Percentiles rank a stretch among this genome's conserved stretches.
Evolutionary conservation across 179 eudicot species (phyloP).

Genomic region (Silene coronaria): DNA sequence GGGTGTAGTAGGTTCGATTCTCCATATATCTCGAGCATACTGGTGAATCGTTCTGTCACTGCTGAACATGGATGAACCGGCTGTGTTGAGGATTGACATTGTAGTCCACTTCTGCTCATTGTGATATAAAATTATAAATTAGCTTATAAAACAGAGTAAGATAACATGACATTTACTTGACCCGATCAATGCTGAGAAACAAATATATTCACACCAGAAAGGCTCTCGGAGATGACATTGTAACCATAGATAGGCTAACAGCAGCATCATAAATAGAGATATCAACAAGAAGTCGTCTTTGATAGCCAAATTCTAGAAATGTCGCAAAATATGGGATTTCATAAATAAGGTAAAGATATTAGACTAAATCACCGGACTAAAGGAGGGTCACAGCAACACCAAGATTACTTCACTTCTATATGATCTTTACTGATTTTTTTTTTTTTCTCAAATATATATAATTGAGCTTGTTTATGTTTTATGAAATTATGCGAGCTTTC

Average conservation of each 20-base stretch:
- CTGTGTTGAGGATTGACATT: slow-evolving; percentile 84
- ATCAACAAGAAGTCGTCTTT: background rate
- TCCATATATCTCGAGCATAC: slow-evolving; percentile 82
- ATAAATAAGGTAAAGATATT: background rate
- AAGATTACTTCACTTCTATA: background rate
- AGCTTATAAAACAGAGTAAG: background rate
- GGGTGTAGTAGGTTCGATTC: slow-evolving; percentile 43
- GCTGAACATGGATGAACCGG: slow-evolving; percentile 83
- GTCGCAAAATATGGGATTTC: background rate
- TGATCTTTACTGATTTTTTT: background rate
- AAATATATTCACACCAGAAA: background rate
- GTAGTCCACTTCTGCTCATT: slow-evolving; percentile 73
- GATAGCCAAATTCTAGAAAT: background rate
- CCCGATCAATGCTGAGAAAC: background rate
- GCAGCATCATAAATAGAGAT: background rate
- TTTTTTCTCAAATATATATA: too few species aligned
- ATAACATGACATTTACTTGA: background rate
- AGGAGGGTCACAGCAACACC: background rate
- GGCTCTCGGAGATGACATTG: background rate
- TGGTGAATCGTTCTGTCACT: slow-evolving; percentile 84
- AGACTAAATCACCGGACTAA: background rate
- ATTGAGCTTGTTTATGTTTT: background rate
- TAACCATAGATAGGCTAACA: background rate
- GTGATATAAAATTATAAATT: background rate
- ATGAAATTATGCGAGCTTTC: background rate